Percentiles rank a stretch among this genome's conserved stretches.
phyloP scores from a whole-genome alignment of 1,284 basidiomycete species.

The Malassezia globosa region DNA sequence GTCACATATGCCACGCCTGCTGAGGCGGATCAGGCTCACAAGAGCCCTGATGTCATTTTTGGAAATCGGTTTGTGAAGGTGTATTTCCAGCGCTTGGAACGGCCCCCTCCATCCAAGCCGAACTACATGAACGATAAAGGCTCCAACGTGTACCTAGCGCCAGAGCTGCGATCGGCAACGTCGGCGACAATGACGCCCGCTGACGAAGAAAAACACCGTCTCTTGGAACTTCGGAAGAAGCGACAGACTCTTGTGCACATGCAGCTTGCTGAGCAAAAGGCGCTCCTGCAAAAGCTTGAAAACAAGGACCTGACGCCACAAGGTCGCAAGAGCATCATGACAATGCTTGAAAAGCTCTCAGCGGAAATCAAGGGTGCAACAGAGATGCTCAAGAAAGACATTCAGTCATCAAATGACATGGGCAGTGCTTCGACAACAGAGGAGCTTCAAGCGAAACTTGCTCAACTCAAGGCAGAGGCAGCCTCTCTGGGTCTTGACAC shows the following conservation, averaged over 20 bases:
- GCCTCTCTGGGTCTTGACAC: conserved; percentile 64
- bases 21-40: conserved; percentile 79
- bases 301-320: conserved; percentile 56
- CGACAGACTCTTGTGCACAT: conserved; percentile 68
- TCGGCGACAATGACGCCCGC: neutral
- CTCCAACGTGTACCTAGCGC: conserved; percentile 38
- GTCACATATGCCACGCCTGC: conserved; percentile 76
- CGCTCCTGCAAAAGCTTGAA: conserved; percentile 61
- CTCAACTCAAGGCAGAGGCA: conserved; percentile 72
- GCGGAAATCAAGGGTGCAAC: conserved; percentile 61
- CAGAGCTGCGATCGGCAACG: conserved; percentile 14
- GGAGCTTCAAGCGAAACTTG: conserved; percentile 65
- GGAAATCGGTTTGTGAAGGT: conserved; percentile 83
- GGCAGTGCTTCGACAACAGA: conserved; percentile 53
- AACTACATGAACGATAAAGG: conserved; percentile 35
- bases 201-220: conserved; percentile 28
- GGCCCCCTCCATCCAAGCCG: conserved; percentile 18
- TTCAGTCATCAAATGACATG: conserved; percentile 35
- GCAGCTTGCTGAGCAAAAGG: conserved; percentile 79
- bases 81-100: conserved; percentile 44
- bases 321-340: conserved; percentile 72
- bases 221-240: conserved; percentile 52
- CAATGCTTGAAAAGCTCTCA: conserved; percentile 62
- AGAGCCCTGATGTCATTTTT: conserved; percentile 82
- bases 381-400: conserved; percentile 43